A percentile compares a stretch with the other conserved stretches of the same genome.
Evolutionary conservation across 169 alveolate genomes (phyloP).

Genomic region (Cryptosporidium viatorum): DNA sequence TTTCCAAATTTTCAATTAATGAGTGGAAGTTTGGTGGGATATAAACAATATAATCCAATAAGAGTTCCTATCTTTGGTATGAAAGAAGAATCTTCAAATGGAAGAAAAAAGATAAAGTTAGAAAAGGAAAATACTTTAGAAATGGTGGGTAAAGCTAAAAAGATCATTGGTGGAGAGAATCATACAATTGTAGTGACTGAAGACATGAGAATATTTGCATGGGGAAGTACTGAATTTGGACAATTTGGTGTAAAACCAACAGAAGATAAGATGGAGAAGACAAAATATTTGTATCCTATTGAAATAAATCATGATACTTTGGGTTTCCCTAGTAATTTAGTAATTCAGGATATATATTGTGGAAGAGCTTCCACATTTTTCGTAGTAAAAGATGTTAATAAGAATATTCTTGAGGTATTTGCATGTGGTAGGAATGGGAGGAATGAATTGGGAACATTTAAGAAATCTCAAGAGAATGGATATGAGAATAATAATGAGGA

Average conservation of each 20-base stretch:
- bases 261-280: conserved; percentile 42
- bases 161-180: conserved; percentile 78
- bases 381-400: conserved; percentile 80
- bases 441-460: conserved; percentile 84
- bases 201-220: conserved; percentile 41
- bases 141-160: conserved; percentile 74
- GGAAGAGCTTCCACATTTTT: conserved; percentile 87
- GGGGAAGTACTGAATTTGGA: conserved; percentile 75
- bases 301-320: conserved; percentile 21
- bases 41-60: conserved; percentile 74
- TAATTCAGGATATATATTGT: conserved; percentile 37
- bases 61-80: conserved; percentile 37
- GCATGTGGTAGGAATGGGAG: conserved; percentile 89
- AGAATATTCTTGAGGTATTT: conserved; percentile 77
- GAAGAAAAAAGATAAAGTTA: conserved; percentile 61
- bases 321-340: conserved; percentile 1
- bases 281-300: conserved; percentile 38
- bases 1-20: conserved; percentile 80
- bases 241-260: conserved; percentile 55
- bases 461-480: conserved; percentile 6
- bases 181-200: conserved; percentile 62
- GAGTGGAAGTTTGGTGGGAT: conserved; percentile 17
- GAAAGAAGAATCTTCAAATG: neutral
- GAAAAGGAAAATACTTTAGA: conserved; percentile 73
- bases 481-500: neutral